Evolutionary conservation across 73 alveolate genomes (phyloP).

Genomic region (Tetrahymena elliotti): DNA sequence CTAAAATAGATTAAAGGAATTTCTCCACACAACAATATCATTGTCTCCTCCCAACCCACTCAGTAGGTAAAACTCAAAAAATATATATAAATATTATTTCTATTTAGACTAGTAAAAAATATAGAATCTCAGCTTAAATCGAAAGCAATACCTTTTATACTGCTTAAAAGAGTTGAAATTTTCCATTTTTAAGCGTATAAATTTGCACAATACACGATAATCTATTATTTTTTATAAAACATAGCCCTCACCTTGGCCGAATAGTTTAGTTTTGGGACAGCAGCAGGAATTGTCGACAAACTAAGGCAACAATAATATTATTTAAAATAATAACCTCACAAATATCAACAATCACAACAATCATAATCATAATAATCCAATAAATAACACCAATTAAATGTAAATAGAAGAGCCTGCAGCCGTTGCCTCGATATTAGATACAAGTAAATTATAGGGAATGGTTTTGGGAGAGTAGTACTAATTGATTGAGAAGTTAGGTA

Average conservation of each 20-base stretch:
- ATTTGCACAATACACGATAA: neutral
- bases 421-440: neutral
- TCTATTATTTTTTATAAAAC: neutral
- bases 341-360: neutral
- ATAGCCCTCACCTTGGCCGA: neutral
- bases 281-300: neutral
- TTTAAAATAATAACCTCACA: neutral
- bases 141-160: neutral
- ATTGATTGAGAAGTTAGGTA: slow-evolving; percentile 61
- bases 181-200: neutral
- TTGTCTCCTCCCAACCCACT: neutral
- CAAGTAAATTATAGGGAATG: neutral
- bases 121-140: neutral
- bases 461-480: slow-evolving; percentile 62
- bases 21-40: neutral
- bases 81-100: neutral
- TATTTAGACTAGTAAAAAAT: neutral
- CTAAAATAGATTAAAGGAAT: neutral
- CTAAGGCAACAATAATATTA: neutral
- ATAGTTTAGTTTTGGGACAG: neutral
- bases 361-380: neutral
- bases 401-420: neutral
- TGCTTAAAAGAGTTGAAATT: neutral
- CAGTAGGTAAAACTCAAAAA: neutral
- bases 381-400: neutral